phyloP scores from a whole-genome alignment of 768 basidiomycete genomes.

The Amanita pallidorosea region DNA sequence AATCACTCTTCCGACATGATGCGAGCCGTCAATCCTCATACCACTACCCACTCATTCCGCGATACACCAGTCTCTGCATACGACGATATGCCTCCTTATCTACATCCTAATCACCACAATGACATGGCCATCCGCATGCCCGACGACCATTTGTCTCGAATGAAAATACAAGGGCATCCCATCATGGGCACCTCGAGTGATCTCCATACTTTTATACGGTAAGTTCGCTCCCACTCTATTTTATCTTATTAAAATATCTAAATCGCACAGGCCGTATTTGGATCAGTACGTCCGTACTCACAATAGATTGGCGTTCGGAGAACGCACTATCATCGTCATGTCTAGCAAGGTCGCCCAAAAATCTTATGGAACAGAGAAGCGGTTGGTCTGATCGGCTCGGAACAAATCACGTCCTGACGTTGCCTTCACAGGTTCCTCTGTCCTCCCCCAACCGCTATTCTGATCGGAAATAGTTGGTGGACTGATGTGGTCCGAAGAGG shows the following conservation, averaged over 20 bases:
- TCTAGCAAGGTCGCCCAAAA: conserved; percentile 98
- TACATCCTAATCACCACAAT: conserved; percentile 36
- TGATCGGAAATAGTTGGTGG: conserved; percentile 96
- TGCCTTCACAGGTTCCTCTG: conserved; percentile 63
- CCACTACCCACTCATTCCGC: conserved; percentile 47
- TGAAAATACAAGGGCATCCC: conserved; percentile 50
- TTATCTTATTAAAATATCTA: conserved; percentile 9
- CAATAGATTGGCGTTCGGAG: conserved; percentile 84
- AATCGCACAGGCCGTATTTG: conserved; percentile 52
- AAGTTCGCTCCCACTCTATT: conserved; percentile 14
- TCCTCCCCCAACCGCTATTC: conserved; percentile 86
- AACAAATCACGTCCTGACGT: conserved; percentile 4
- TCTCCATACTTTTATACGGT: conserved; percentile 76
- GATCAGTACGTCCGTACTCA: conserved; percentile 78
- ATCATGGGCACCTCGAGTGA: conserved; percentile 57
- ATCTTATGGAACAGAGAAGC: conserved; percentile 92
- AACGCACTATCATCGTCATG: conserved; percentile 92
- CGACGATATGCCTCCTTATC: conserved; percentile 50
- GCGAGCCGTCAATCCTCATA: conserved; percentile 62
- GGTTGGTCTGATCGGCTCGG: conserved; percentile 31
- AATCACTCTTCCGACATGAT: conserved; percentile 43
- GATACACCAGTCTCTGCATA: conserved; percentile 41
- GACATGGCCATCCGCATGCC: conserved; percentile 58
- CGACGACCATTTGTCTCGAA: conserved; percentile 49
- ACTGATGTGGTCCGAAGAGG: conserved; percentile 65